Percentiles rank a stretch among this genome's conserved stretches.
These are phyloP conservation scores for Calonectria pauciramosa DNA, from an alignment of 2,329 filamentous ascomycete genomes.

Conservation along the genomic window DNA sequence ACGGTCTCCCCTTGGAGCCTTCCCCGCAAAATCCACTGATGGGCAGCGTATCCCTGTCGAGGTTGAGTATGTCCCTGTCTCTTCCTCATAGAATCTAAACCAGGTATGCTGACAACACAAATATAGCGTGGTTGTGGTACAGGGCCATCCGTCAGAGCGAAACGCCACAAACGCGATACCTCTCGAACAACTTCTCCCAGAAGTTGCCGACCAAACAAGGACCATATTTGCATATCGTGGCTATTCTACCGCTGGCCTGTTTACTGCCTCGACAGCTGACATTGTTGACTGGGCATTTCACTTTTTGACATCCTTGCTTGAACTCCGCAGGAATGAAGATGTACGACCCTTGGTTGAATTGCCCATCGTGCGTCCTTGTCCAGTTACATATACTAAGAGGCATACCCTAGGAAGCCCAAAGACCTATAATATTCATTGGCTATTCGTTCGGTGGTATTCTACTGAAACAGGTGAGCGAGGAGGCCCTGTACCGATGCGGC, in stretches of 20 bases:
- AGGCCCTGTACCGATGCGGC: neutral
- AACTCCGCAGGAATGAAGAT: neutral
- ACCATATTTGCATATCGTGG: neutral
- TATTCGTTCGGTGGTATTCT: slow-evolving; percentile 17
- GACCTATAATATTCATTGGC: slow-evolving; percentile 8
- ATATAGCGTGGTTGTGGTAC: neutral
- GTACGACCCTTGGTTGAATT: neutral
- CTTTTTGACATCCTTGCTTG: neutral
- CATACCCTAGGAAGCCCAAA: neutral
- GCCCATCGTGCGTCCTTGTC: neutral
- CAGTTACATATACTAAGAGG: neutral
- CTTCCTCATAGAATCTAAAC: neutral
- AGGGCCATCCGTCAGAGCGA: neutral
- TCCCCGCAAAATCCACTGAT: slow-evolving; percentile 2
- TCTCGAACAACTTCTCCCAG: neutral
- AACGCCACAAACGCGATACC: neutral
- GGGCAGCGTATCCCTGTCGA: neutral
- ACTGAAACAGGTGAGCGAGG: neutral
- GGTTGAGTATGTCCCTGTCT: slow-evolving; percentile 8
- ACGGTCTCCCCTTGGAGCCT: neutral
- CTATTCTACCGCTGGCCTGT: neutral
- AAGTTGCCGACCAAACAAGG: neutral
- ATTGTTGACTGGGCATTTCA: slow-evolving; percentile 17
- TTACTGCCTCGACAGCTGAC: slow-evolving; percentile 4
- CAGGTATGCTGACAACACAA: neutral